Evolutionary conservation across 805 yeast genomes (phyloP).

Genomic region (Metschnikowia similis): DNA sequence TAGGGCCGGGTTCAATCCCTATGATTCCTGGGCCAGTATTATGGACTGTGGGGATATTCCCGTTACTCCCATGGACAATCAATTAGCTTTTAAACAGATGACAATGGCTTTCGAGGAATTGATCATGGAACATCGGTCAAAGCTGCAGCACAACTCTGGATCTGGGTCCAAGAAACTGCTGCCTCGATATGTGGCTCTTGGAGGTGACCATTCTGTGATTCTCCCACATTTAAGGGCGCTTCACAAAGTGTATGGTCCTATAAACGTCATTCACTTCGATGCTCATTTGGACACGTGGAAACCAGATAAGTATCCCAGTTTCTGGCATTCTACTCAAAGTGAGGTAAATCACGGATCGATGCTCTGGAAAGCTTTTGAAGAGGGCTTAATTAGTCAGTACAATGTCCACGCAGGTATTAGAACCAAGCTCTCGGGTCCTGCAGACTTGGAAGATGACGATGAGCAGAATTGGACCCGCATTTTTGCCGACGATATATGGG

Average conservation of each 20-base stretch:
- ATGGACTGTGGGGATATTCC: slow-evolving; percentile 59
- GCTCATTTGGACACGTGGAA: slow-evolving; percentile 84
- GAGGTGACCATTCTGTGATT: slow-evolving; percentile 80
- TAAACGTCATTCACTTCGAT: slow-evolving; percentile 77
- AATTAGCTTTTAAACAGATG: slow-evolving; percentile 52
- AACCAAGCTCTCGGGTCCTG: slow-evolving; percentile 63
- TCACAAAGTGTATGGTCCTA: slow-evolving; percentile 55
- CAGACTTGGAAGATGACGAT: slow-evolving; percentile 58
- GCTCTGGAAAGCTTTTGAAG: slow-evolving; percentile 77
- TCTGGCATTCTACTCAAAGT: slow-evolving; percentile 53
- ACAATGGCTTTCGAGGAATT: slow-evolving; percentile 52
- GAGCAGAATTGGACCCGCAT: slow-evolving; percentile 66
- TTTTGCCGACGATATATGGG: slow-evolving; percentile 70
- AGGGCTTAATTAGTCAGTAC: slow-evolving; percentile 54
- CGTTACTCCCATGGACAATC: slow-evolving; percentile 56
- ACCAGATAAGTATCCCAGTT: slow-evolving; percentile 65
- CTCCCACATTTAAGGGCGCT: slow-evolving; percentile 70
- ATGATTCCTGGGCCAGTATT: slow-evolving; percentile 44
- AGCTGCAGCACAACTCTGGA: slow-evolving; percentile 9
- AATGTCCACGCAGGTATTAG: slow-evolving; percentile 77
- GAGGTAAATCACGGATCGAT: slow-evolving; percentile 80
- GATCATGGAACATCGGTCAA: slow-evolving; percentile 36
- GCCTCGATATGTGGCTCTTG: slow-evolving; percentile 67
- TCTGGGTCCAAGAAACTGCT: slow-evolving; percentile 21
- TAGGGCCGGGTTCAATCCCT: slow-evolving; percentile 56